Evolutionary conservation across 2,329 filamentous ascomycete genomes (phyloP), one percentile per base, ranked within the genome.

Genomic region (Fusarium anguioides): DNA sequence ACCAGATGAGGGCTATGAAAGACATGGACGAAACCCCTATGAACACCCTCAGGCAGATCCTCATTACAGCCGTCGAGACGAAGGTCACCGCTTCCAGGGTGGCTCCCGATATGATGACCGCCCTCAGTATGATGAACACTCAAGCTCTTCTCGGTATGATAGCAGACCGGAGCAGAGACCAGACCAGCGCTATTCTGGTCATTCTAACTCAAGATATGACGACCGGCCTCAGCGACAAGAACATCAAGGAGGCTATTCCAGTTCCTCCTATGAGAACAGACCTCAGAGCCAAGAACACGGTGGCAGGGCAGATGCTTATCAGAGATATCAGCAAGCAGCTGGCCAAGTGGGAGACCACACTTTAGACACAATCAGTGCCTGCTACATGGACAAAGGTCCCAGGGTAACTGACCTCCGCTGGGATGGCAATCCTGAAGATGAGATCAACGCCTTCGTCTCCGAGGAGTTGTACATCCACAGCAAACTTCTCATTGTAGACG

Each of bases 401-500:
- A 89, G 91, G 60, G 88, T 97, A 60, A 85, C 87, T 44, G 71
- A 78, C 20, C 76, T 86, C 5, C 83, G 84, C 1, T 90, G 86
- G 87, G 69, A 81, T 17, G 87, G 87, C 14, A 77, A 79, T 14
- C 79, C 83, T 3, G 85, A 87, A 41, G 80, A 80, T 10, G 88
- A 90, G 75, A 80, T 89, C 14, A 78, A 86, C 64, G 84, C 87
- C 9, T 90, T 85, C 68, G 87, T 90, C 31, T 86, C 82, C 24
- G 87, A 90, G 72, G 85, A 88, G 75, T 81, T 88, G 14, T 88
- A 88, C 72, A 84, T 88, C 45, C 86, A 88, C 79, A 87, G 84
- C 74, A 92, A 93, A 76, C 80, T 92, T 20, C 84, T 93, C 59
- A 96, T 97, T 60, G 92, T 90, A 41, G 93, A 97, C 74, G 94